Conservation (phyloP, 352 stramenopile species). For the Globisporangium barbulae region DNA sequence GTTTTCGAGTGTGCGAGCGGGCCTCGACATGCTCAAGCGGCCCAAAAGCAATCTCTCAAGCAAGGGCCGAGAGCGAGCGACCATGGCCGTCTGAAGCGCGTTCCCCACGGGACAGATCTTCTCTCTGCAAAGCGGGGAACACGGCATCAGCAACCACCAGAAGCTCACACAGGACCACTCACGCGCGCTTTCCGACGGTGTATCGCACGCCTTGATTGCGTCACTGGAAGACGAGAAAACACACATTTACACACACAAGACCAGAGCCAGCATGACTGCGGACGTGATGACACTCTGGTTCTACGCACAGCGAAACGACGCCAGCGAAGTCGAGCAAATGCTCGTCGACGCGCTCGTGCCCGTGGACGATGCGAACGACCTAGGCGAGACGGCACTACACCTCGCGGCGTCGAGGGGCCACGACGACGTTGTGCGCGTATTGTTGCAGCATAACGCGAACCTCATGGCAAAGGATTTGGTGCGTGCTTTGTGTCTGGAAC, state of each 20-base stretch:
- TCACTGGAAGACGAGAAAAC: conserved; percentile 7
- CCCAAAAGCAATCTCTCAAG: conserved; percentile 7
- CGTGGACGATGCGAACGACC: conserved; percentile 62
- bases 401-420: conserved; percentile 54
- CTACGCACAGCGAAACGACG: conserved; percentile 4
- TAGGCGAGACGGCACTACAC: conserved; percentile 75
- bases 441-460: conserved; percentile 53
- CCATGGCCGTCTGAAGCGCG: conserved; percentile 5
- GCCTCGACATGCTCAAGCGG: background rate
- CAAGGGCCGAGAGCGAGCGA: background rate
- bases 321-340: conserved; percentile 9
- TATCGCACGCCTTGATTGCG: background rate
- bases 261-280: background rate
- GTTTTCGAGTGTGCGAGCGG: background rate
- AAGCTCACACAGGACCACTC: background rate
- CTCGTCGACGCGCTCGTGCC: conserved; percentile 27
- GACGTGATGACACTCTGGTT: conserved; percentile 12
- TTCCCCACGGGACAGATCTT: conserved; percentile 10
- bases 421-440: conserved; percentile 46
- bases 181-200: conserved; percentile 2
- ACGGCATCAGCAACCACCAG: background rate
- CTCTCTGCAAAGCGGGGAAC: conserved; percentile 9
- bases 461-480: conserved; percentile 61
- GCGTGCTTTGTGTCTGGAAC: conserved; percentile 17
- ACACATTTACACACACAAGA: background rate